These are phyloP conservation scores for Leccinum arenicola DNA, from an alignment of 768 basidiomycete genomes.

Conservation along the genomic window DNA sequence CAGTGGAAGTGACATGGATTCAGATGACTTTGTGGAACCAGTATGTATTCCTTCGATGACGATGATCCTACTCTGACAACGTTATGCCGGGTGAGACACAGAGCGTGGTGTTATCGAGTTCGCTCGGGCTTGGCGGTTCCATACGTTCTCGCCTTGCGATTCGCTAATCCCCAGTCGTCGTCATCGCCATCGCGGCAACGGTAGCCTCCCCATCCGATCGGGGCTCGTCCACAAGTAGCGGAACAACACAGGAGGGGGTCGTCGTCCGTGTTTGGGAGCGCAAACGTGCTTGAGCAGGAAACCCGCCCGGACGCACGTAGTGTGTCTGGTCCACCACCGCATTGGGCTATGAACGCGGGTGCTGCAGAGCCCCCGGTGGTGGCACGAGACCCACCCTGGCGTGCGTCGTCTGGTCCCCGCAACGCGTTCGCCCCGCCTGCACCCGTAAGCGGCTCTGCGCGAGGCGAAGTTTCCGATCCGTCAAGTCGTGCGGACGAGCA, in stretches of 20 bases:
- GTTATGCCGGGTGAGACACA: constrained; percentile 24
- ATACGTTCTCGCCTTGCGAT: constrained; percentile 26
- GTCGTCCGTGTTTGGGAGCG: constrained; percentile 5
- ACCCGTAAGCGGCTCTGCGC: neutral
- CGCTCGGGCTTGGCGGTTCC: constrained; percentile 23
- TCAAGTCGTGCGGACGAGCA: constrained; percentile 19
- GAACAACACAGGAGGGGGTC: constrained; percentile 15
- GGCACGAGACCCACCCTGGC: constrained; percentile 24
- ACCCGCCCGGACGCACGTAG: constrained; percentile 7
- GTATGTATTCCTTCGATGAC: constrained; percentile 6
- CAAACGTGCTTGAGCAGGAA: constrained; percentile 10
- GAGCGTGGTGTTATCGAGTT: neutral
- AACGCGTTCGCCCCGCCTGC: constrained; percentile 2
- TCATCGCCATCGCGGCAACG: constrained; percentile 17
- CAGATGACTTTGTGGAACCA: constrained; percentile 16
- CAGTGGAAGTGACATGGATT: constrained; percentile 28
- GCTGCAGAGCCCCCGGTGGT: constrained; percentile 2
- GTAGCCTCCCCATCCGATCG: constrained; percentile 23
- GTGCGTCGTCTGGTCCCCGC: constrained; percentile 18
- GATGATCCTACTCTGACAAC: constrained; percentile 8
- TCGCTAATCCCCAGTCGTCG: constrained; percentile 17
- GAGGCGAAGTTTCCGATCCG: constrained; percentile 4
- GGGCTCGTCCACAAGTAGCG: constrained; percentile 22
- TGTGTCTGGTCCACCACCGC: constrained; percentile 1
- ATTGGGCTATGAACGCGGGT: constrained; percentile 9